phyloP scores from a whole-genome alignment of 148 eudicot genomes.

The Amaranthus cruentus region DNA sequence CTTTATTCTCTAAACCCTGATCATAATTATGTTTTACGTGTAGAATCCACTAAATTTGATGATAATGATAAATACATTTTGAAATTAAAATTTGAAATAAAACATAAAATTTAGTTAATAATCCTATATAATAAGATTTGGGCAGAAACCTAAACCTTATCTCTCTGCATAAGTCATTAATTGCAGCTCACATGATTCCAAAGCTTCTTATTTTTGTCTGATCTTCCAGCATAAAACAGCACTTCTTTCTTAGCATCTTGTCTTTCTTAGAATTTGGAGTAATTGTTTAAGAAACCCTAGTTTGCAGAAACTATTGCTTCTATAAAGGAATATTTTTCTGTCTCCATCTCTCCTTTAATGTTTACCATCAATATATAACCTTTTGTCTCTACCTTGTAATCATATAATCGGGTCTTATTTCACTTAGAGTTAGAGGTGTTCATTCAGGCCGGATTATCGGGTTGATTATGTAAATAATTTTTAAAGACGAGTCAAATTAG shows the following conservation, averaged over 20 bases:
- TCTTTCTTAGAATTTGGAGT: slow-evolving; percentile 26
- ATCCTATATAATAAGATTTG: too few relatives aligned
- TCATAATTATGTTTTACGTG: too few relatives aligned
- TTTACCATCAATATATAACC: not conserved
- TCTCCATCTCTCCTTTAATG: not conserved
- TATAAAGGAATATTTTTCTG: slow-evolving; percentile 15
- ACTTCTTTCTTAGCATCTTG: slow-evolving; percentile 27
- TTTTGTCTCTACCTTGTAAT: not conserved
- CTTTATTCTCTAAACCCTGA: too few relatives aligned
- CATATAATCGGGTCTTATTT: too few relatives aligned
- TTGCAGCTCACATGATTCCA: slow-evolving; percentile 42
- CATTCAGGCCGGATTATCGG: too few relatives aligned
- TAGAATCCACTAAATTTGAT: too few relatives aligned
- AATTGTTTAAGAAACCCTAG: slow-evolving; percentile 13
- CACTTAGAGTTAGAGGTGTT: too few relatives aligned
- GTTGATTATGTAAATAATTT: too few relatives aligned
- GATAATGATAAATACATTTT: too few relatives aligned
- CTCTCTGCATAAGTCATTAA: slow-evolving; percentile 33
- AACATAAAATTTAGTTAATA: not conserved
- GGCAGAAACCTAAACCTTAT: slow-evolving; percentile 15
- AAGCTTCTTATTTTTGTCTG: slow-evolving; percentile 20
- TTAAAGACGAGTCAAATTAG: too few relatives aligned
- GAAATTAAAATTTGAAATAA: not conserved
- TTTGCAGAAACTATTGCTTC: not conserved
- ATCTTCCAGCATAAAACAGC: slow-evolving; percentile 25